Conservation (phyloP, 768 basidiomycete genomes). For the Leccinum broughii region DNA sequence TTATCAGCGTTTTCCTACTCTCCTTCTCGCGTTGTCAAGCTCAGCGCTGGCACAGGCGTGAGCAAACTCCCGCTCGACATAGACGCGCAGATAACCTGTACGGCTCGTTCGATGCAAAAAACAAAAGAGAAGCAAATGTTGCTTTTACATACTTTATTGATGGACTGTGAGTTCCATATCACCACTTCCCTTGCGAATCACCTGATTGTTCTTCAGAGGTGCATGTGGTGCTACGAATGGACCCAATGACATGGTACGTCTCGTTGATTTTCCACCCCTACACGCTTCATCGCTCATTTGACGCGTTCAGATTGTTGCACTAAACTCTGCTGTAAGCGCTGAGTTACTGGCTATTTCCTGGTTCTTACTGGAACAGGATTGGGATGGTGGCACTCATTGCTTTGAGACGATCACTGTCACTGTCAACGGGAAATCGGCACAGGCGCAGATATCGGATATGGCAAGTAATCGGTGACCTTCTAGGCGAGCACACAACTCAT, state of each 20-base stretch:
- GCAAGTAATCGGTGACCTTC: slow-evolving; percentile 28
- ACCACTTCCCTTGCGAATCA: background rate
- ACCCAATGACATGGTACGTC: slow-evolving; percentile 30
- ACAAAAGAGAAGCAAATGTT: slow-evolving; percentile 21
- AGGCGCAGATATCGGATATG: slow-evolving; percentile 47
- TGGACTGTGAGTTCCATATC: slow-evolving; percentile 23
- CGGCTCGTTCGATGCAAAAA: slow-evolving; percentile 1
- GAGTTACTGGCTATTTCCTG: background rate
- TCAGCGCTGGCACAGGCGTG: slow-evolving; percentile 12
- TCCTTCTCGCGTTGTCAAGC: slow-evolving; percentile 13
- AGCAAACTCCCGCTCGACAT: slow-evolving; percentile 11
- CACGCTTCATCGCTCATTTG: background rate
- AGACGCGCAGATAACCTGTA: slow-evolving; percentile 2
- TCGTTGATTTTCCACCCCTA: background rate
- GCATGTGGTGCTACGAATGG: slow-evolving; percentile 37
- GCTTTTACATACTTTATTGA: slow-evolving; percentile 30
- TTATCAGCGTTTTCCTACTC: slow-evolving; percentile 21
- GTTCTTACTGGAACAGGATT: slow-evolving; percentile 36
- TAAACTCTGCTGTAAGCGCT: slow-evolving; percentile 39
- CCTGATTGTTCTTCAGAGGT: slow-evolving; percentile 34
- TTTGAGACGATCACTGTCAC: slow-evolving; percentile 46
- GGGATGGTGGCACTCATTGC: slow-evolving; percentile 41
- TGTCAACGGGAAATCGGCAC: slow-evolving; percentile 36
- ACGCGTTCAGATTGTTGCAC: slow-evolving; percentile 42
- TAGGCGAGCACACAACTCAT: background rate